Base-by-base conservation (phyloP, 768 basidiomycete genomes). In the Strobilomyces confusus region DNA sequence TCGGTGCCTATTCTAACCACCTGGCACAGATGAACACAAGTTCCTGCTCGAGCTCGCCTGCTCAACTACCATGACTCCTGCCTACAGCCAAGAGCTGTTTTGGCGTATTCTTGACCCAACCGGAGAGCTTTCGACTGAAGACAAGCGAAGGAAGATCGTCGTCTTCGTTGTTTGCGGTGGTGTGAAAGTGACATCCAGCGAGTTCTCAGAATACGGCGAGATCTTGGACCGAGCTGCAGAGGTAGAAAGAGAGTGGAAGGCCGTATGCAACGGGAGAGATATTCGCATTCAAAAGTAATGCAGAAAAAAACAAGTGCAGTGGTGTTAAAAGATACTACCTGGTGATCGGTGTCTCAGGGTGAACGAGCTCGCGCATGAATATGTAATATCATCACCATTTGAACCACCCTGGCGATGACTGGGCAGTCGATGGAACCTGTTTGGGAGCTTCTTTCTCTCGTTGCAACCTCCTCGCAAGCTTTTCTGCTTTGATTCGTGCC, bases 21-120 rank as follows among this genome's bases (percentile, higher is more conserved):
- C 17, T 40, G 8, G 25, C 14, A 14, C 58, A 87, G 89, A 87
- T 56, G 86, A 89, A 54, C 88, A 91, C 63, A 88, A 87, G 66
- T 72, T 83, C 51, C 72, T 90, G 23, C 80, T 87, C 11, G 88
- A 92, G 60, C 73, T 91, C 22, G 84, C 89, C 2, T 89, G 88
- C 57, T 76, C 87, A 6, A 82, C 85, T 9, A 82, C 88, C 4
- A 73, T 92, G 9, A 75, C 79, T 2, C 79, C 86, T 2, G 87
- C 81, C 2, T 91, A 89, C 63, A 77, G 77, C 30, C 74, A 69
- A 2, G 66, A 70, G 6, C 68, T 90, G 25, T 82, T 91, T 62
- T 68, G 79, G 53, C 75, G 66, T 41, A 50, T 69, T 46, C 32
- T 66, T 45, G 64, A 66, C 44, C 59, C 66, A 22, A 38, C 29